phyloP scores from a whole-genome alignment of 176 grass and related monocot genomes.

The Aegilops speltoides region DNA sequence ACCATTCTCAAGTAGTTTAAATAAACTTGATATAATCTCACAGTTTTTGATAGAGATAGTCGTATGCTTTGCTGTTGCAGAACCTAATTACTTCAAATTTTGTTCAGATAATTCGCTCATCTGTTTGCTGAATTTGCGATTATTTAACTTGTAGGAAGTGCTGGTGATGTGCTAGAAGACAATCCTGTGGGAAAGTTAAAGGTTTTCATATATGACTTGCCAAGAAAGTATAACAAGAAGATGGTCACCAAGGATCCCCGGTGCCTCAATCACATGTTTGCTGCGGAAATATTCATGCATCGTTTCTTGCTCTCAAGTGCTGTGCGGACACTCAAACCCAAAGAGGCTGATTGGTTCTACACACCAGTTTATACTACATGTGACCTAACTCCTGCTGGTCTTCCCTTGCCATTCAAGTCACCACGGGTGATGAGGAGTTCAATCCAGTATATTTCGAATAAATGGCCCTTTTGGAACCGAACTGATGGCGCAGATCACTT shows the following conservation, averaged over 20 bases:
- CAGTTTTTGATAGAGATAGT: background rate
- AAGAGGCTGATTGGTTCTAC: slow-evolving; percentile 98
- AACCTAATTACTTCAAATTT: slow-evolving; percentile 7
- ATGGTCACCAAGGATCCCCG: slow-evolving; percentile 91
- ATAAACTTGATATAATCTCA: background rate
- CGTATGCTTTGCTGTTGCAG: background rate
- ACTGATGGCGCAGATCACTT: slow-evolving; percentile 93
- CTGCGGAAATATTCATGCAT: slow-evolving; percentile 98
- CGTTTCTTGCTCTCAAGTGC: slow-evolving; percentile 86
- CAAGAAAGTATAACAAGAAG: slow-evolving; percentile 97
- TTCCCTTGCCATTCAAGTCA: slow-evolving; percentile 87
- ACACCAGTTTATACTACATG: slow-evolving; percentile 91
- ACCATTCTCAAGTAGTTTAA: slow-evolving; percentile 5
- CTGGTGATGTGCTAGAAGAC: slow-evolving; percentile 96
- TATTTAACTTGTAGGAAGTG: slow-evolving; percentile 63
- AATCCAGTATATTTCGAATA: slow-evolving; percentile 77
- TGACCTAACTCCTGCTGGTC: slow-evolving; percentile 75
- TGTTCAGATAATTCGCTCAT: background rate
- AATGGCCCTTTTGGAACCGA: slow-evolving; percentile 88
- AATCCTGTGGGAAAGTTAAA: slow-evolving; percentile 90
- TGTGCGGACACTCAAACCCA: slow-evolving; percentile 82
- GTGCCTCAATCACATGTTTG: slow-evolving; percentile 94
- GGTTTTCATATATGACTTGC: slow-evolving; percentile 91
- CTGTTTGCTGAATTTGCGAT: background rate
- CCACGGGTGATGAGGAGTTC: slow-evolving; percentile 94